Base-by-base conservation (phyloP, 495 filamentous ascomycete genomes). In the Penicillium daleae region DNA sequence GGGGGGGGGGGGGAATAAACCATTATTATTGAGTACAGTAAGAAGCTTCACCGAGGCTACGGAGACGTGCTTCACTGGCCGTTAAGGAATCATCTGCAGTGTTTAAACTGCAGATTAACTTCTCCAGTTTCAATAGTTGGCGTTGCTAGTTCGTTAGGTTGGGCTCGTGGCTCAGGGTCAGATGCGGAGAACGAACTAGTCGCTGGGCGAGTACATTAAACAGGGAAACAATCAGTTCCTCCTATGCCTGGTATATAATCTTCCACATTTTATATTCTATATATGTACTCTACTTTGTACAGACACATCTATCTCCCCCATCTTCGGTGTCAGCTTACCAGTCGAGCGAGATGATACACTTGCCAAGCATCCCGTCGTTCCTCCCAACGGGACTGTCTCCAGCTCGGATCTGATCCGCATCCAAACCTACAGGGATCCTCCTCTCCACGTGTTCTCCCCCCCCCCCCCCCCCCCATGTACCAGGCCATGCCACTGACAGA, bases 291-390 rank as follows among this genome's bases (percentile, higher is more conserved):
- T 46, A 46, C 19, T 12, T 46, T 24, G 29, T n/a, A n/a, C 40
- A 21, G 10, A 21, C 3, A 7, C 42, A 22, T 12, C 21, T 5
- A 12, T 46, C 0, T 4, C 12, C 42, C 24, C 21, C 19, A 17
- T 46, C 42, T 21, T 46, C n/a, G 19, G n/a, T 46, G 9, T 46
- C 42, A n/a, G 21, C 19, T 46, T 21, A 4, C n/a, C n/a, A n/a
- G n/a, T n/a, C n/a, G 13, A 46, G 1, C 10, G 19, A 10, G 3
- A 24, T 46, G 19, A 46, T 46, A 21, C 42, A 6, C 3, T 24
- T 21, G 42, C 42, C 42, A 57, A 24, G 27, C 21, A 32, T 50
- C 56, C 56, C 49, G 49, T 9, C 27, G 19, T 52, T 52, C 9
- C 27, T n/a, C 26, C 15, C 49, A 27, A 31, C 27, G 49, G 49